Evolutionary conservation across 1,284 basidiomycete genomes (phyloP).

Genomic region (Ustilago shanxiensis): DNA sequence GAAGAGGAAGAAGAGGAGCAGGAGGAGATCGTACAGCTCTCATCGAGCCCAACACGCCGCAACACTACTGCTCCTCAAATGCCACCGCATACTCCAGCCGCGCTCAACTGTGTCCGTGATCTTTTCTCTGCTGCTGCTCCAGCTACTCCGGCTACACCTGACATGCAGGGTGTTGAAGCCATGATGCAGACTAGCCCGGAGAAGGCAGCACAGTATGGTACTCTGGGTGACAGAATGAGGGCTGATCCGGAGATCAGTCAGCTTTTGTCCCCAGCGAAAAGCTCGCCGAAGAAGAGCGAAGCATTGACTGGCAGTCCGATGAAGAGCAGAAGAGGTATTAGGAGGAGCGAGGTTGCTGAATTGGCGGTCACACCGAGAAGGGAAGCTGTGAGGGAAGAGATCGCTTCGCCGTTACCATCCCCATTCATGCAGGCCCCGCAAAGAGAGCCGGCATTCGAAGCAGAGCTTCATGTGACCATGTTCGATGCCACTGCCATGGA

Average conservation of each 20-base stretch:
- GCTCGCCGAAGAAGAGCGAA: conserved; percentile 25
- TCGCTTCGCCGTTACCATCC: conserved; percentile 10
- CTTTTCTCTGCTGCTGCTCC: conserved; percentile 34
- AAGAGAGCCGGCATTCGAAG: conserved; percentile 23
- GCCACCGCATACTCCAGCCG: conserved; percentile 30
- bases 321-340: conserved; percentile 27
- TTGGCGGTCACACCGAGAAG: conserved; percentile 17
- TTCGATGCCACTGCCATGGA: conserved; percentile 35
- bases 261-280: conserved; percentile 28
- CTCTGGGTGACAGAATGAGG: conserved; percentile 39
- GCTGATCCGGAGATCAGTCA: conserved; percentile 32
- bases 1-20: conserved; percentile 31
- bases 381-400: neutral
- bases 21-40: conserved; percentile 37
- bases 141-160: conserved; percentile 27
- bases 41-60: conserved; percentile 20
- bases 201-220: conserved; percentile 30
- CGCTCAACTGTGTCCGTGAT: conserved; percentile 35
- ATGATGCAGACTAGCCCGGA: conserved; percentile 26
- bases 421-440: neutral
- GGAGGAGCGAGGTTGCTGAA: conserved; percentile 43
- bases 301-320: conserved; percentile 8
- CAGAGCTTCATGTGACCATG: conserved; percentile 42
- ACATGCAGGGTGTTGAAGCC: conserved; percentile 29
- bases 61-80: neutral